Evolutionary conservation across 345 rosid genomes (phyloP), one percentile per base, ranked within the genome.

Genomic region (Xanthoceras sorbifolium): DNA sequence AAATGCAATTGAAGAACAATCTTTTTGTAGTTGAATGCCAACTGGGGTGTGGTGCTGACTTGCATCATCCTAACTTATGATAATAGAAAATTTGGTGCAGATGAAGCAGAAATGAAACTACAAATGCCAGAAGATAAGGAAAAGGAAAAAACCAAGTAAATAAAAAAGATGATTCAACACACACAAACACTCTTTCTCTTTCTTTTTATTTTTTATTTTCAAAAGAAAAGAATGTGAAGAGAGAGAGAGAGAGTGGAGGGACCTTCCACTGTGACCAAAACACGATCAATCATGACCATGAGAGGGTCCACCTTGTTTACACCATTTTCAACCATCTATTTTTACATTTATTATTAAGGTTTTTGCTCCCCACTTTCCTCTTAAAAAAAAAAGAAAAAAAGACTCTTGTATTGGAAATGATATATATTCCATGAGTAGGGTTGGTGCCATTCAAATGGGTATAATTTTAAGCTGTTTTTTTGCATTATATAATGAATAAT

Each of bases 201-300:
- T n/a, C n/a, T n/a, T n/a, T n/a, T n/a, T n/a, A n/a, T 28, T 17
- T 26, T 28, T 69, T 5, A 28, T 26, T 50, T 69, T 32, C 14
- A 57, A 57, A 57, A 74, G 61, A 63, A 61, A 74, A 23, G 32
- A n/a, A 14, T 55, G 26, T 22, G 22, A 11, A 55, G 22, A 55
- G 61, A 55, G 26, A 55, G 10, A n/a, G 61, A 14, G 52, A 2
- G 20, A 2, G 18, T 60, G 76, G 70, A 8, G 32, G 70, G 77
- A 46, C 62, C 61, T 63, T 57, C 61, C 31, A 11, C 44, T 26
- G 69, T 63, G 14, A 11, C 29, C 25, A 46, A 63, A 74, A 44
- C 76, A 62, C 50, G 44, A 74, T 61, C 42, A 74, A 29, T 67
- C n/a, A 26, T 55, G 48, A 55, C 64, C 38, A 15, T 52, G 25